phyloP scores from a whole-genome alignment of 2,329 filamentous ascomycete species.

The Penicillium brasilianum region DNA sequence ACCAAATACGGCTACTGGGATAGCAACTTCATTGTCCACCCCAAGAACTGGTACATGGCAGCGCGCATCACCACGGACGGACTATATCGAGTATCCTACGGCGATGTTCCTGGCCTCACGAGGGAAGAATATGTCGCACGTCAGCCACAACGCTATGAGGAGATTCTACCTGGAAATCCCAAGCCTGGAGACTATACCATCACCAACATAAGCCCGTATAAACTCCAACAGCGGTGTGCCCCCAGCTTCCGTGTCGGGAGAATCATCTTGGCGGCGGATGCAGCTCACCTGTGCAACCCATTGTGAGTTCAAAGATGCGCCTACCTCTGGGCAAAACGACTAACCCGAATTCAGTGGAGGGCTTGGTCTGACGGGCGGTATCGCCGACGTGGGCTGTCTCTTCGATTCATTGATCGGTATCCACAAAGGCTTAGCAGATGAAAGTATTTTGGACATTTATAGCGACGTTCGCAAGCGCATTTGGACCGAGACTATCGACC shows the following conservation, averaged over 20 bases:
- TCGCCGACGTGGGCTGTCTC: constrained; percentile 67
- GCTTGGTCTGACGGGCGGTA: constrained; percentile 66
- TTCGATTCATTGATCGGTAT: constrained; percentile 62
- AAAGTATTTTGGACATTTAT: constrained; percentile 52
- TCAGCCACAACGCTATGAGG: constrained; percentile 61
- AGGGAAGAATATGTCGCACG: constrained; percentile 59
- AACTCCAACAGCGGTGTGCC: constrained; percentile 66
- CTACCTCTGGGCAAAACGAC: neutral
- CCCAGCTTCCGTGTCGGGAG: constrained; percentile 62
- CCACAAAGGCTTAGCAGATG: constrained; percentile 45
- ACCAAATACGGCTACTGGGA: constrained; percentile 44
- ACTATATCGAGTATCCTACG: constrained; percentile 68
- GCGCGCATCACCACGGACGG: constrained; percentile 64
- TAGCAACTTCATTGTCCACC: constrained; percentile 65
- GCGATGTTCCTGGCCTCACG: constrained; percentile 60
- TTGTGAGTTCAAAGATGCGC: constrained; percentile 42
- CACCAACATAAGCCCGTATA: constrained; percentile 64
- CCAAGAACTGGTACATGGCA: constrained; percentile 67
- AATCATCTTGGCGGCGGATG: constrained; percentile 64
- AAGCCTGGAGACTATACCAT: constrained; percentile 63
- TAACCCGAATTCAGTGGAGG: constrained; percentile 53
- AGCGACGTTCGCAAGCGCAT: constrained; percentile 47
- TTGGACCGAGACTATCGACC: constrained; percentile 47
- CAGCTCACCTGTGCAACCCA: constrained; percentile 63
- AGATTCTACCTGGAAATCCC: constrained; percentile 64